Conservation (phyloP, 2,329 filamentous ascomycete genomes). For the Grosmannia clavigera region DNA sequence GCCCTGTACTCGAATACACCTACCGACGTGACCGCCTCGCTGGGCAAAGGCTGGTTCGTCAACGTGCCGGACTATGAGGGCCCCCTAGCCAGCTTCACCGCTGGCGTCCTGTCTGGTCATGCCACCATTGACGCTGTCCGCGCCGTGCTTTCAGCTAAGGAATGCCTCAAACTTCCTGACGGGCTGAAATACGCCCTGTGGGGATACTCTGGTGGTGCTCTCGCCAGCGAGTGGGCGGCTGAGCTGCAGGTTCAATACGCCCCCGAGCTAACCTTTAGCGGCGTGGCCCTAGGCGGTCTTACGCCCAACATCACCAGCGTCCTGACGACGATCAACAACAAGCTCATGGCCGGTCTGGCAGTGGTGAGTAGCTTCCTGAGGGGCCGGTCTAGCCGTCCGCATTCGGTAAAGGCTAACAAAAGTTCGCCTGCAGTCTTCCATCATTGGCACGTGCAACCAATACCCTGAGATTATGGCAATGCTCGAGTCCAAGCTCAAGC, state of each 20-base stretch:
- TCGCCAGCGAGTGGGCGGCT: slow-evolving; percentile 37
- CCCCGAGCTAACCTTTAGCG: slow-evolving; percentile 31
- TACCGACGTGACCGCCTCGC: slow-evolving; percentile 21
- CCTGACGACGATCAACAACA: slow-evolving; percentile 20
- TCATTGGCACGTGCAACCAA: slow-evolving; percentile 22
- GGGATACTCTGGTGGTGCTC: slow-evolving; percentile 40
- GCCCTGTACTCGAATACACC: slow-evolving; percentile 12
- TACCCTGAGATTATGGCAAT: slow-evolving; percentile 18
- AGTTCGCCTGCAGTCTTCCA: slow-evolving; percentile 15
- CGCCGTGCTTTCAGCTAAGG: slow-evolving; percentile 20
- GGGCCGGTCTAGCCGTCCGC: too few species aligned
- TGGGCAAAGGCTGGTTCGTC: slow-evolving; percentile 31
- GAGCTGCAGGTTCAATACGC: slow-evolving; percentile 35
- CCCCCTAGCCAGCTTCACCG: slow-evolving; percentile 27
- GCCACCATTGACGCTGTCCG: slow-evolving; percentile 30
- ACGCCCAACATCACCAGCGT: slow-evolving; percentile 27
- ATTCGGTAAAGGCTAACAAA: too few species aligned
- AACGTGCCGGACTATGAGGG: slow-evolving; percentile 32
- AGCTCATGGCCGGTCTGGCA: slow-evolving; percentile 21
- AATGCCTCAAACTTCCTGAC: slow-evolving; percentile 11
- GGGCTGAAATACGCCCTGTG: slow-evolving; percentile 24
- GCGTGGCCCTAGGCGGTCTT: slow-evolving; percentile 32
- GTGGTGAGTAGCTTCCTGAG: slow-evolving; percentile 13
- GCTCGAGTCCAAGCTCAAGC: slow-evolving; percentile 17
- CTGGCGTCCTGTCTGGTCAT: slow-evolving; percentile 28